Evolutionary conservation across 768 basidiomycete genomes (phyloP), one percentile per base, ranked within the genome.

Genomic region (Mycena pura): DNA sequence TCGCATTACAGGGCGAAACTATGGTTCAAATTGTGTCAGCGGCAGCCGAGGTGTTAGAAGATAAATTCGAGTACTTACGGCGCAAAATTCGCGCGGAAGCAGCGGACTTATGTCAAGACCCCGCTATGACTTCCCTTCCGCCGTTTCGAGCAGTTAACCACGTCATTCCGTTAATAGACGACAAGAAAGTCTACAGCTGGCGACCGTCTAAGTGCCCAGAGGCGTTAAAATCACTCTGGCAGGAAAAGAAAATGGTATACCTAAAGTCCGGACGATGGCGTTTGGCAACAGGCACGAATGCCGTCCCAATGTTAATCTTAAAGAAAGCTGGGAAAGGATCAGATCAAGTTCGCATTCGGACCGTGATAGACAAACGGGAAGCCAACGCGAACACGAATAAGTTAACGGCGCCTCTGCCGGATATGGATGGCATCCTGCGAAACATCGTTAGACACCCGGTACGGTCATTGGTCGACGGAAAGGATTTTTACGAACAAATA

Each of bases 401-500:
- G 46, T 21, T 63, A 5, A 45, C 61, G 5, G 48, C 68, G 13
- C 68, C 65, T 7, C 31, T 69, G 11, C 66, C 68, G 5, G 57
- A 63, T 41, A 57, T 60, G 25, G 59, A 69, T 17, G 48, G 52
- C 7, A 75, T 77, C 9, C 49, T 73, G 8, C 50, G 66, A 0
- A 67, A 66, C n/a, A 65, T 78, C 1, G 72, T 70, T 5, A 60
- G 13, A 52, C 64, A 14, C 40, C 36, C 25, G 46, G 59, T 36
- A 32, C 57, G 75, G 0, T 69, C 75, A 3, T 68, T 64, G 53
- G 67, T 73, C 9, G 79, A 84, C 55, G 60, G 73, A 13, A 72
- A 74, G 34, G 70, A 76, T 52, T 77, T 80, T 0, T 83, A 79
- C 67, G 77, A 83, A 58, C 81, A 83, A 50, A 76, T 77, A 1